Evolutionary conservation across 768 basidiomycete genomes (phyloP).

Genomic region (Suillus spraguei): DNA sequence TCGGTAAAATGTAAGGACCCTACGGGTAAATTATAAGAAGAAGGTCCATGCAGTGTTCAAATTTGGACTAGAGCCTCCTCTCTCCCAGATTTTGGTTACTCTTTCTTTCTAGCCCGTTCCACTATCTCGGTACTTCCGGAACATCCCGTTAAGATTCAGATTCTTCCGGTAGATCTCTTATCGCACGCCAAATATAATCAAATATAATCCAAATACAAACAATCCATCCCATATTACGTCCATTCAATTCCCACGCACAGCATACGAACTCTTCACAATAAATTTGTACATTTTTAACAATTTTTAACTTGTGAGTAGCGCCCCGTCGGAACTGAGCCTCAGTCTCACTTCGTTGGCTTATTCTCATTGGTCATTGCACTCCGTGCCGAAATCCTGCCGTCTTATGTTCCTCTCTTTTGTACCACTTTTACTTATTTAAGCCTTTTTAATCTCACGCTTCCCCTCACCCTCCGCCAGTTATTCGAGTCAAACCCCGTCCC

Average conservation of each 20-base stretch:
- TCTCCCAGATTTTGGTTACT: conserved; percentile 43
- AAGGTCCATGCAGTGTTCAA: conserved; percentile 34
- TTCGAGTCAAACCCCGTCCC: conserved; percentile 4
- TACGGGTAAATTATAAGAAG: conserved; percentile 35
- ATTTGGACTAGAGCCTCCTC: conserved; percentile 24
- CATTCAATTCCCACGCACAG: conserved; percentile 36
- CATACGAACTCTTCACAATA: conserved; percentile 12
- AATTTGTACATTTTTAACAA: conserved; percentile 4
- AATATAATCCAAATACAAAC: conserved; percentile 29
- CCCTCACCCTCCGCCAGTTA: conserved; percentile 10
- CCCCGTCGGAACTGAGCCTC: conserved; percentile 18
- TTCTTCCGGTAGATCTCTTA: conserved; percentile 30
- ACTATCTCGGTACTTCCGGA: conserved; percentile 33
- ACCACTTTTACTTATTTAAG: conserved; percentile 3
- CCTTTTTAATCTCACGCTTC: conserved; percentile 9
- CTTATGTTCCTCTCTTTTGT: neutral
- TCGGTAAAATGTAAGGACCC: conserved; percentile 16
- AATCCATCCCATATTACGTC: conserved; percentile 29
- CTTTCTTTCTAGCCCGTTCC: conserved; percentile 37
- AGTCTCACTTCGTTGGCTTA: conserved; percentile 12
- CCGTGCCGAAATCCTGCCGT: conserved; percentile 7
- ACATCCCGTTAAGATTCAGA: conserved; percentile 32
- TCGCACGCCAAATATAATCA: conserved; percentile 19
- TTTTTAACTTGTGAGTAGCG: conserved; percentile 1
- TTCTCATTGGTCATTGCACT: neutral